Conservation (phyloP, 2,329 filamentous ascomycete genomes). For the Acarospora socialis region DNA sequence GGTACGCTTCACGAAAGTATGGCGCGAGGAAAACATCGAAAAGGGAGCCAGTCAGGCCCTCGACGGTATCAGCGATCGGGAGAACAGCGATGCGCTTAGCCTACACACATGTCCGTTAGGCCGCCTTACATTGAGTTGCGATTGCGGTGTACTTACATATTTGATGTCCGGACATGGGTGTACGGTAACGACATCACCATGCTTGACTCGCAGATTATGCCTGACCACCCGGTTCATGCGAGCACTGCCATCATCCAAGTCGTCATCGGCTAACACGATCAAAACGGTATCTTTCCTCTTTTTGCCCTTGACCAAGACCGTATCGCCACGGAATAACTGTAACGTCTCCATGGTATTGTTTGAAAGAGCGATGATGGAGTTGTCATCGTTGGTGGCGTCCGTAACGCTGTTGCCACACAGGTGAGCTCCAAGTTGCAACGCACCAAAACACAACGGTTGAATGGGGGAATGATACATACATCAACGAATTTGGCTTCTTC, state of each 20-base stretch:
- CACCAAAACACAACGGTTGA: too few species aligned
- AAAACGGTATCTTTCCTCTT: constrained; percentile 98
- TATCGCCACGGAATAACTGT: constrained; percentile 96
- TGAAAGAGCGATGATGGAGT: constrained; percentile 95
- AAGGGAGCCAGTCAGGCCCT: constrained; percentile 91
- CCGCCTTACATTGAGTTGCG: not conserved
- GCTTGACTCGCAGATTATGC: constrained; percentile 96
- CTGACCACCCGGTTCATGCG: constrained; percentile 97
- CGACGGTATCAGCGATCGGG: constrained; percentile 93
- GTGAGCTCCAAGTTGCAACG: too few species aligned
- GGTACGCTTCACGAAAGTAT: constrained; percentile 98
- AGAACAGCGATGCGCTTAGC: constrained; percentile 98
- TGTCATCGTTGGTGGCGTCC: constrained; percentile 97
- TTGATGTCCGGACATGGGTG: constrained; percentile 98
- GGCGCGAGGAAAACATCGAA: constrained; percentile 99
- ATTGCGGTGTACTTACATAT: constrained; percentile 58
- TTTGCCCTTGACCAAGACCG: constrained; percentile 96
- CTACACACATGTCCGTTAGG: constrained; percentile 33
- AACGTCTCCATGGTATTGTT: constrained; percentile 98
- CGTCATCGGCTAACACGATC: constrained; percentile 93
- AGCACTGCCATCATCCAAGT: constrained; percentile 91
- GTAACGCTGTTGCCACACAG: constrained; percentile 56
- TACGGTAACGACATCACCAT: constrained; percentile 93
- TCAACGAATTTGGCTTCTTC: constrained; percentile 99
- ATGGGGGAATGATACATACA: constrained; percentile 44